These are phyloP conservation scores for Aphanocladium album DNA, from an alignment of 2,329 filamentous ascomycete genomes.

Conservation along the genomic window DNA sequence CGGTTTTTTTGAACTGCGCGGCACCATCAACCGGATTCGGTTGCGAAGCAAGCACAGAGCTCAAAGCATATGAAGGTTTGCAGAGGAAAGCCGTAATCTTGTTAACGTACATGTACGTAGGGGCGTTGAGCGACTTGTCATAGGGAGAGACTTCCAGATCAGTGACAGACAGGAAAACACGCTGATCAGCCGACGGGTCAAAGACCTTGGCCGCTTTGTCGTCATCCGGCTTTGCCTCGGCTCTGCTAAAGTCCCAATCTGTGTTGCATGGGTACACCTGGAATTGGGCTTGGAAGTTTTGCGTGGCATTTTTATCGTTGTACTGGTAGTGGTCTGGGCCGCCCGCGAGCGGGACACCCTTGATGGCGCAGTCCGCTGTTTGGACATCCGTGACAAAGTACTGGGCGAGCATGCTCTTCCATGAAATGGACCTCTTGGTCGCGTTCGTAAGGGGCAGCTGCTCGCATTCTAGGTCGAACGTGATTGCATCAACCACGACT, in stretches of 20 bases:
- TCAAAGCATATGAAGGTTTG: constrained; percentile 18
- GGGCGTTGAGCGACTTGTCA: constrained; percentile 10
- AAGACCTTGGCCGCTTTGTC: constrained; percentile 15
- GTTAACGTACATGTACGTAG: constrained; percentile 17
- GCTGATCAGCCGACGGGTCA: constrained; percentile 20
- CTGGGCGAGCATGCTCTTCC: constrained; percentile 18
- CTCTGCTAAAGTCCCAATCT: constrained; percentile 20
- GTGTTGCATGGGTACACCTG: constrained; percentile 22
- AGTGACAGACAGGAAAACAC: constrained; percentile 18
- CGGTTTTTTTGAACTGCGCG: constrained; percentile 7
- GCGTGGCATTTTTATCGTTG: constrained; percentile 21
- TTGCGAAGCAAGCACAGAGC: constrained; percentile 14
- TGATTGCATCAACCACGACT: constrained; percentile 17
- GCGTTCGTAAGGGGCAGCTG: constrained; percentile 20
- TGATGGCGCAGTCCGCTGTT: constrained; percentile 21
- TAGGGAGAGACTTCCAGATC: constrained; percentile 18
- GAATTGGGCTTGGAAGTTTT: constrained; percentile 23
- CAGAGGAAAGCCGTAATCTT: constrained; percentile 19
- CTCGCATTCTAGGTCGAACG: constrained; percentile 21
- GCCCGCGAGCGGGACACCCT: constrained; percentile 19
- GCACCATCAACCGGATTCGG: constrained; percentile 14
- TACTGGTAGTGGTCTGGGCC: constrained; percentile 22
- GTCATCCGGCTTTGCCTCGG: constrained; percentile 13
- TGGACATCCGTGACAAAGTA: constrained; percentile 22
- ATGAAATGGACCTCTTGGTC: constrained; percentile 17